Conservation (phyloP, 2,329 filamentous ascomycete genomes). For the Aulographum hederae region DNA sequence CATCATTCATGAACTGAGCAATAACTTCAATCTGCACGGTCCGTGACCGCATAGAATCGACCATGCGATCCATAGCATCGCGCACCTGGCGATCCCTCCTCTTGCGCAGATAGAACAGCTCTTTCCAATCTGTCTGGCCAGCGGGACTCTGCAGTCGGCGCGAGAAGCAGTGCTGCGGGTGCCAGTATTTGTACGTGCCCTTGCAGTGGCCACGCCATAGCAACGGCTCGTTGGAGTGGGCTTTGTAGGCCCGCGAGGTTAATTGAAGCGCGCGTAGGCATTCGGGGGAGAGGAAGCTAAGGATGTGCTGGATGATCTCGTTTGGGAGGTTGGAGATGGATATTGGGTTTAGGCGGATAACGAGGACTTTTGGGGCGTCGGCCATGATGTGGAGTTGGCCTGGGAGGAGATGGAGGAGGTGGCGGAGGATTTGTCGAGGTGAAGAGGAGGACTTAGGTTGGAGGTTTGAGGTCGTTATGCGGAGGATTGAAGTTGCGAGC, state of each 20-base stretch:
- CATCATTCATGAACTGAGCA: constrained; percentile 61
- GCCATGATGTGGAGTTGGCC: too few relatives aligned
- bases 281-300: constrained; percentile 39
- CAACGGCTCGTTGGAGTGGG: constrained; percentile 50
- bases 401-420: too few relatives aligned
- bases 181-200: constrained; percentile 57
- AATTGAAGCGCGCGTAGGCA: constrained; percentile 34
- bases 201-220: constrained; percentile 68
- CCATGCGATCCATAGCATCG: constrained; percentile 41
- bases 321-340: too few relatives aligned
- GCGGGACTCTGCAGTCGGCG: constrained; percentile 24
- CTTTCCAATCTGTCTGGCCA: constrained; percentile 54
- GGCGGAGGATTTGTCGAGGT: too few relatives aligned
- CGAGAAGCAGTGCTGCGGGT: constrained; percentile 22
- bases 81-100: constrained; percentile 14
- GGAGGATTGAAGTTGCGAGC: too few relatives aligned
- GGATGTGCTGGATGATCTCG: constrained; percentile 68
- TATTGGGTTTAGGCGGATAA: too few relatives aligned
- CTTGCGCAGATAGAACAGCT: constrained; percentile 18
- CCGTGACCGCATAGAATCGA: constrained; percentile 52
- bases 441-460: too few relatives aligned
- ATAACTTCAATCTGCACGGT: constrained; percentile 54
- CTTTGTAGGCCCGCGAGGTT: constrained; percentile 45
- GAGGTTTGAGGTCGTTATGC: too few relatives aligned
- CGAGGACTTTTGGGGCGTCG: too few relatives aligned